A percentile compares a stretch with the other conserved stretches of the same genome.
Evolutionary conservation across 2,329 filamentous ascomycete genomes (phyloP).

Genomic region (Penicillium concentricum): DNA sequence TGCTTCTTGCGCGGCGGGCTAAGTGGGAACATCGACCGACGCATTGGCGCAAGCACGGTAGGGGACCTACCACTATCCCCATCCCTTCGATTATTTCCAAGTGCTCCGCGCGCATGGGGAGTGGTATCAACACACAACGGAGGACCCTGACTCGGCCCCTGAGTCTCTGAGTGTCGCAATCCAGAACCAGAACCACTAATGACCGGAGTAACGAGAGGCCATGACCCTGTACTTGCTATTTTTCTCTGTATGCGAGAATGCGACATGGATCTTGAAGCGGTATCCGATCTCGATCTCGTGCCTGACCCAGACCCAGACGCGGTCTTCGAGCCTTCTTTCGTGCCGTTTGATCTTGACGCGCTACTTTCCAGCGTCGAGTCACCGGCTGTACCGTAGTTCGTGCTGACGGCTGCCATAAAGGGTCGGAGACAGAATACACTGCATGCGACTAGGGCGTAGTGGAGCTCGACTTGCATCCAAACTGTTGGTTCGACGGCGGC

Average conservation of each 20-base stretch:
- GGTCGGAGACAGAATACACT: conserved; percentile 39
- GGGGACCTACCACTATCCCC: not conserved
- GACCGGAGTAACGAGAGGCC: not conserved
- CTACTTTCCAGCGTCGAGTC: conserved; percentile 30
- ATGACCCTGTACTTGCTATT: not conserved
- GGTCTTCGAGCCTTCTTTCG: conserved; percentile 20
- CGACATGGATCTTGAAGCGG: conserved; percentile 7
- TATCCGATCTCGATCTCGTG: not conserved
- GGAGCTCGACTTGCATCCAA: conserved; percentile 38
- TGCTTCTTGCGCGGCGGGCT: not conserved
- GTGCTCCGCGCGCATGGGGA: not conserved
- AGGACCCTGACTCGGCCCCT: not conserved
- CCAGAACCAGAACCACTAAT: not conserved
- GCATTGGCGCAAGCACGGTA: not conserved
- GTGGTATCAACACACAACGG: not conserved
- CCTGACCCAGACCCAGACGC: conserved; percentile 7
- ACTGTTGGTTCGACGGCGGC: conserved; percentile 33
- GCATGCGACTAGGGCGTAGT: conserved; percentile 39
- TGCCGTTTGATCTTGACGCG: conserved; percentile 16
- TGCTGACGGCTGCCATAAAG: conserved; percentile 39
- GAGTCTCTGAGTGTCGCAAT: not conserved
- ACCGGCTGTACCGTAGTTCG: conserved; percentile 37
- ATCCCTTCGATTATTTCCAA: not conserved
- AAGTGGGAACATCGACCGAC: conserved; percentile 17
- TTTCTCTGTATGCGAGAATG: conserved; percentile 1